Evolutionary conservation across 1,284 basidiomycete species (phyloP), one percentile per base, ranked within the genome.

Genomic region (Cutaneotrichosporon cavernicola): DNA sequence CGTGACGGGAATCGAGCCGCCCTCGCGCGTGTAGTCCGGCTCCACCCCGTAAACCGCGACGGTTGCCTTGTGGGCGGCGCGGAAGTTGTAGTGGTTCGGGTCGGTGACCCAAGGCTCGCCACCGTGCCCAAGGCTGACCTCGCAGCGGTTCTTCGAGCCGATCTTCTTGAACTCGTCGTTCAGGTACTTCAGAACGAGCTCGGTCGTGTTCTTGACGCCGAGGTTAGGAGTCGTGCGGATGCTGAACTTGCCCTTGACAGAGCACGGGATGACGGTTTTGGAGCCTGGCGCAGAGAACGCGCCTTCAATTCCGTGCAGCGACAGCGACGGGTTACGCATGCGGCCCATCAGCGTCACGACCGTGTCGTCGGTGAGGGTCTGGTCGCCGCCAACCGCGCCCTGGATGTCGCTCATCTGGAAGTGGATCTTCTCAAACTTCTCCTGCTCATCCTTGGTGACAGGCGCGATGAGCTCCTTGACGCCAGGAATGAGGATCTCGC

Each of bases 261-360:
- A 88, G 43, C 91, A 91, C 84, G 96, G 81, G 65, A 99, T 99
- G 76, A 99, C 97, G 0, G 96, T 99, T 87, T 97, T 97, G 53
- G 86, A 88, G 8, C 92, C 92, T 0, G 86, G 85, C 6, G 89
- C 90, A 65, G 76, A 91, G 84, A 98, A 98, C 5, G 95, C 97
- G 62, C 97, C 96, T 81, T 98, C 93, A 74, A 99, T 96, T 31
- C 96, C 97, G 80, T 99, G 96, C 18, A 99, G 82, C 4, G 92
- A 96, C 65, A 99, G 85, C 66, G 89, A 90, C 1, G 94, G 92
- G 80, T 88, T 86, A 61, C 78, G 70, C 79, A 80, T 80, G 67
- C 77, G 69, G 56, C 77, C 77, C 79, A 80, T 80, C 43, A 80
- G 72, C 72, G 91, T 89, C n/a, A 85, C 82, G 36, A 89, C 87